Base-by-base conservation (phyloP, 2,329 filamentous ascomycete species). In the Aspergillus ruber region DNA sequence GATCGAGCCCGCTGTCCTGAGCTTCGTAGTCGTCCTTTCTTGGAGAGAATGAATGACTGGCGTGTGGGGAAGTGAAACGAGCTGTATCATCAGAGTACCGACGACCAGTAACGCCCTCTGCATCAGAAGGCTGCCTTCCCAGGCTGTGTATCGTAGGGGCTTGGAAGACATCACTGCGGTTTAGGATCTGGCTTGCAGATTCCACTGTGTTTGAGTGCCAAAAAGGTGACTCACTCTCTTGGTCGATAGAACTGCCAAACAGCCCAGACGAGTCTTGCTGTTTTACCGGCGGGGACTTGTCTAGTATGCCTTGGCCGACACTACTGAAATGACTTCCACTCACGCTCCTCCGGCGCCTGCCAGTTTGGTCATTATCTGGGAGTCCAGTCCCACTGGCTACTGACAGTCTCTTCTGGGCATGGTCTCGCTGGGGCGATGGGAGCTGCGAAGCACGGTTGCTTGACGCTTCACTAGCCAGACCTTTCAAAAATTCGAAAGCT, bases 181-280 rank as follows among this genome's bases (percentile, higher is more conserved):
- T 80, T 7, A 98, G 72, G 33, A 97, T 96, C 66, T 95, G 90
- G 63, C 91, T 97, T 2, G 88, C 91, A 3, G 90, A 94, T 42
- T 85, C 84, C 47, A 77, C 76, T n/a, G 76, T 81, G 49, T 90
- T 88, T 0, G 82, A 83, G 3, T 86, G 87, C 3, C 83, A 76
- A 1, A 85, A 76, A 27, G 84, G 88, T 1, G 86, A 90, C 47
- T 86, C 81, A 4, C 84, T 88, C 0, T 83, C 85, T 40, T 85
- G 86, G 45, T 88, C 88, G 51, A 84, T 58, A 35, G 85, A 89
- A 57, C 86, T 84, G 4, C 84, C 79, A 51, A 84, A 88, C 2
- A 89, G 95, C 51, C 89, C 88, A 1, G 82, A 83, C 0, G 84
- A 85, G 47, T 79, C 82, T 47, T 80, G 74, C 43, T 77, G 77